phyloP scores from a whole-genome alignment of 164 flowering plant genomes.

The Cinnamomum micranthum region DNA sequence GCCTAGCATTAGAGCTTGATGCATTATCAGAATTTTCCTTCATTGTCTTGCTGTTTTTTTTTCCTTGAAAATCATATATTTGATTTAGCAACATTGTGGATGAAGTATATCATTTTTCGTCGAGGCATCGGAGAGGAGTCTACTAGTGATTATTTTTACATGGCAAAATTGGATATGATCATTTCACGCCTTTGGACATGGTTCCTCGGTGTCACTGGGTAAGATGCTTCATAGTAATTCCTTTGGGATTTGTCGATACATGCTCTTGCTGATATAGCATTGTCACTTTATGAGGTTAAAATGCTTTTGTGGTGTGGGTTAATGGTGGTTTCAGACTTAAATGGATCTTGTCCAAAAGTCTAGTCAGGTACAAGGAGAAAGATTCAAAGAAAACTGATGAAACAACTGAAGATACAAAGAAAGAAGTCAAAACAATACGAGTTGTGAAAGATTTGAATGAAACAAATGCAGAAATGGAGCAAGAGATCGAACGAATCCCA shows the following conservation, averaged over 20 bases:
- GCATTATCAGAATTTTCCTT: background rate
- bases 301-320: conserved; percentile 11
- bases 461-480: conserved; percentile 28
- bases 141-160: conserved; percentile 74
- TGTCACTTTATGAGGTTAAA: background rate
- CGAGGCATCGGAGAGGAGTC: conserved; percentile 91
- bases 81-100: conserved; percentile 8
- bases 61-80: background rate
- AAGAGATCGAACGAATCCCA: conserved; percentile 27
- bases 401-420: conserved; percentile 31
- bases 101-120: conserved; percentile 77
- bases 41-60: background rate
- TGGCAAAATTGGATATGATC: conserved; percentile 94
- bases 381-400: conserved; percentile 76
- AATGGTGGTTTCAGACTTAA: conserved; percentile 46
- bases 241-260: background rate
- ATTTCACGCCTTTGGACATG: conserved; percentile 71
- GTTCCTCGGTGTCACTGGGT: conserved; percentile 67
- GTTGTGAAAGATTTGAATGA: too few relatives aligned
- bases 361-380: conserved; percentile 27
- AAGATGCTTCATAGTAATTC: conserved; percentile 8
- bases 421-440: conserved; percentile 37
- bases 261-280: background rate
- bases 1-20: background rate
- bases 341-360: conserved; percentile 39